Conservation (phyloP, 768 basidiomycete species). For the Lentinus tigrinus region DNA sequence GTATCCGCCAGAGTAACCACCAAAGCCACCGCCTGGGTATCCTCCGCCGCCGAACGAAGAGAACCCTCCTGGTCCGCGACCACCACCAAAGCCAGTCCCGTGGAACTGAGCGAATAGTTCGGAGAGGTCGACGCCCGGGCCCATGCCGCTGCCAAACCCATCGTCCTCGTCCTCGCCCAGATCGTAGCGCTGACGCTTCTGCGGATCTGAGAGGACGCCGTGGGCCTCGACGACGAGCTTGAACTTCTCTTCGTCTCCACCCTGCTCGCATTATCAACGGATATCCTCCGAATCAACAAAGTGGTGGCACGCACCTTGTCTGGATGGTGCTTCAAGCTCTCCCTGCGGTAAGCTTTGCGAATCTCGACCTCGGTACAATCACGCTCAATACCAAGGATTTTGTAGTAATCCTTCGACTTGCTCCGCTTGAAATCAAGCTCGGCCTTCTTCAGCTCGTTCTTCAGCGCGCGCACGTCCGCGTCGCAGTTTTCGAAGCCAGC, state of each 20-base stretch:
- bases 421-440: constrained; percentile 81
- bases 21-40: constrained; percentile 7
- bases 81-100: constrained; percentile 34
- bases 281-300: neutral
- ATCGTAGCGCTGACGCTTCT: constrained; percentile 73
- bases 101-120: constrained; percentile 67
- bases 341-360: constrained; percentile 88
- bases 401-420: constrained; percentile 90
- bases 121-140: constrained; percentile 51
- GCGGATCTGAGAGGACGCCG: constrained; percentile 76
- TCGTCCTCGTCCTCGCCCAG: constrained; percentile 77
- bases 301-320: constrained; percentile 57
- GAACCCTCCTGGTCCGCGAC: constrained; percentile 27
- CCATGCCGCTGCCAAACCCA: constrained; percentile 40
- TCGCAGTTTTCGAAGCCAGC: constrained; percentile 64
- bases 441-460: constrained; percentile 72
- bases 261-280: constrained; percentile 39
- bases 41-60: constrained; percentile 19
- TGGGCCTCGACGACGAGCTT: constrained; percentile 86
- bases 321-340: constrained; percentile 83
- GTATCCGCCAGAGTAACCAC: constrained; percentile 1
- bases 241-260: constrained; percentile 96
- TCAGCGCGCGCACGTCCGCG: constrained; percentile 60
- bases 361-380: constrained; percentile 72
- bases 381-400: constrained; percentile 63